Evolutionary conservation across 441 rosid species (phyloP).

Genomic region (Codiaeum variegatum): DNA sequence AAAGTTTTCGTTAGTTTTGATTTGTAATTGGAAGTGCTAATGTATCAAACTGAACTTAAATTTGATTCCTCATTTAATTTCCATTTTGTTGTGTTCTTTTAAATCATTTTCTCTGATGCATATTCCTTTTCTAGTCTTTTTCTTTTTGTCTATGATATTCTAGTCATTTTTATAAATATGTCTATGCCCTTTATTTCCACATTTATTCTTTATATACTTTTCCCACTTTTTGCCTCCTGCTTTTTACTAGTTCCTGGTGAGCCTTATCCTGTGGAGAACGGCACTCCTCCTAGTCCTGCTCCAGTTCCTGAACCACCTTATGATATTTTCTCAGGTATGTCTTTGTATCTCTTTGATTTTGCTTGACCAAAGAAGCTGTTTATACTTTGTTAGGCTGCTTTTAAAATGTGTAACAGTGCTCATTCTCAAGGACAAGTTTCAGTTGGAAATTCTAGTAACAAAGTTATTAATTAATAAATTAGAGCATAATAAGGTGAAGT

Average conservation of each 20-base stretch:
- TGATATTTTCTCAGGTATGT: slow-evolving; percentile 51
- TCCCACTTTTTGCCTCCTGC: slow-evolving; percentile 6
- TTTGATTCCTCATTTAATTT: not conserved
- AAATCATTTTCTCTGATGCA: not conserved
- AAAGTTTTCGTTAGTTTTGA: not conserved
- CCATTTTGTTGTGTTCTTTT: slow-evolving; percentile 12
- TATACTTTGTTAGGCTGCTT: not conserved
- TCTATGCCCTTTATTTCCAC: not conserved
- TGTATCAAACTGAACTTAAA: not conserved
- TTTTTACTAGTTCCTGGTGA: slow-evolving; percentile 71
- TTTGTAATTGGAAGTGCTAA: not conserved
- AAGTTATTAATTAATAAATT: not conserved
- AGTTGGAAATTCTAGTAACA: not conserved
- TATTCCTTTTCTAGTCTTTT: not conserved
- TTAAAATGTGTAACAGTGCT: too few species aligned
- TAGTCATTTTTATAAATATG: not conserved
- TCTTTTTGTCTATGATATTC: not conserved
- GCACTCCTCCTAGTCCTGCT: slow-evolving; percentile 36
- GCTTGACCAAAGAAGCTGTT: not conserved
- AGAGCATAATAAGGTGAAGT: not conserved
- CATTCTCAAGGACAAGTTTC: not conserved
- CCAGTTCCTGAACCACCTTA: slow-evolving; percentile 57
- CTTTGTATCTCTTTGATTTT: not conserved
- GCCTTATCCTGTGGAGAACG: slow-evolving; percentile 53
- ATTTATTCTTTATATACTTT: not conserved